Percentiles rank a stretch among this genome's conserved stretches.
Evolutionary conservation across 2,329 filamentous ascomycete genomes (phyloP).

Genomic region (Calonectria pseudoturangicola): DNA sequence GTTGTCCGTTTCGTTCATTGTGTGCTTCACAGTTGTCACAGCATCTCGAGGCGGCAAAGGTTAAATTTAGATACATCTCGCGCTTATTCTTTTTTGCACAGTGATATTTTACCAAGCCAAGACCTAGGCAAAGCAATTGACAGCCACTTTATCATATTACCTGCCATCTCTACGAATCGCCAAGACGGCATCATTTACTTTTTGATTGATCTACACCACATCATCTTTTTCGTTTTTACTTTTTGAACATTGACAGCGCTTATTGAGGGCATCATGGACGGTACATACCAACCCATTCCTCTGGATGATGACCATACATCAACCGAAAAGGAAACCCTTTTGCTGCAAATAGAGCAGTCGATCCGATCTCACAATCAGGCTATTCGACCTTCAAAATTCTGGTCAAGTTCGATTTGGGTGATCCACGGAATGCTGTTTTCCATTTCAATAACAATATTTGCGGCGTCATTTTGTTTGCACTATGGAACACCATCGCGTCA

Average conservation of each 20-base stretch:
- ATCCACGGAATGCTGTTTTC: slow-evolving; percentile 42
- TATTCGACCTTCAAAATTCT: neutral
- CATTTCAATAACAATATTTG: slow-evolving; percentile 43
- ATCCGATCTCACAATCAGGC: neutral
- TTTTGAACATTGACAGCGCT: neutral
- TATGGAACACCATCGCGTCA: neutral
- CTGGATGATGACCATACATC: slow-evolving; percentile 42
- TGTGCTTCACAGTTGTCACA: slow-evolving; percentile 6
- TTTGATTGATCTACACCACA: too few relatives aligned
- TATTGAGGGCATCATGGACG: neutral
- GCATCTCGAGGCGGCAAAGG: neutral
- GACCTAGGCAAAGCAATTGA: neutral
- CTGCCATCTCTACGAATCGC: neutral
- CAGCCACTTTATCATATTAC: neutral
- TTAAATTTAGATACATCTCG: neutral
- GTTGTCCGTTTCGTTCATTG: neutral
- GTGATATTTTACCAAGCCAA: neutral
- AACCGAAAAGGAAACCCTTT: slow-evolving; percentile 41
- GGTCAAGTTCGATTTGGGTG: slow-evolving; percentile 38
- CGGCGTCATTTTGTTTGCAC: slow-evolving; percentile 38
- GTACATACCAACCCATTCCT: slow-evolving; percentile 32
- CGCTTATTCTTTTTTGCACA: neutral
- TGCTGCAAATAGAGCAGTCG: slow-evolving; percentile 27
- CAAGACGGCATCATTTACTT: neutral
- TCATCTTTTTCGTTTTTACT: neutral